Evolutionary conservation across 1,139 yeast genomes (phyloP), one percentile per base, ranked within the genome.

Genomic region (Candida dubliniensis): DNA sequence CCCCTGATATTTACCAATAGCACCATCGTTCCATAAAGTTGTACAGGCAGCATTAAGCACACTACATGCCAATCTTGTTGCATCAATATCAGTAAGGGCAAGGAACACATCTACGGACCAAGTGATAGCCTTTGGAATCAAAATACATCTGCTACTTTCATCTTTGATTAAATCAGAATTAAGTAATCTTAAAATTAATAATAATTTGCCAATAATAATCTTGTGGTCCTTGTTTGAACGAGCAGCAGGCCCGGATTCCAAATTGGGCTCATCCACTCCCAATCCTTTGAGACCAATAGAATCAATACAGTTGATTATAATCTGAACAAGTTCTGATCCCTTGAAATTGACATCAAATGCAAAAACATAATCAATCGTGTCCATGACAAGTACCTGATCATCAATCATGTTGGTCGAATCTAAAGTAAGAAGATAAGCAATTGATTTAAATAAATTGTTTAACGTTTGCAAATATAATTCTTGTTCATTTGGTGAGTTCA

Each of bases 101-200:
- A 70, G 59, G 36, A 81, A 74, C 3, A 84, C 79, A 46, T 81
- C 80, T 67, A 84, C 67, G 1, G 85, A 69, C 89, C 93, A 82
- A 41, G 72, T 72, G 24, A 86, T 74, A 18, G 86, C 64, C 43
- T 73, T 69, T 6, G 76, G 66, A 29, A 82, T 65, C 55, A 86
- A 69, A 11, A 60, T 57, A 9, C 74, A 68, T 36, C 83, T 66
- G 10, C 74, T 60, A 14, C 63, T 64, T 7, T 61, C 48, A 31
- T 57, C 52, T 12, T 68, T 64, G 40, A 74, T 69, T 40, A 81
- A 59, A 56, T 74, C 62, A 3, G 82, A 69, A 34, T 72, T 73
- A 40, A 84, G 74, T 34, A 85, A 65, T 43, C 86, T 71, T 56
- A 82, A 79, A 47, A 83, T 69, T 50, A 86, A 72, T 41, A 84